A percentile compares a stretch with the other conserved stretches of the same genome.
Evolutionary conservation across 179 eudicot species (phyloP).

Genomic region (Silene coronaria): DNA sequence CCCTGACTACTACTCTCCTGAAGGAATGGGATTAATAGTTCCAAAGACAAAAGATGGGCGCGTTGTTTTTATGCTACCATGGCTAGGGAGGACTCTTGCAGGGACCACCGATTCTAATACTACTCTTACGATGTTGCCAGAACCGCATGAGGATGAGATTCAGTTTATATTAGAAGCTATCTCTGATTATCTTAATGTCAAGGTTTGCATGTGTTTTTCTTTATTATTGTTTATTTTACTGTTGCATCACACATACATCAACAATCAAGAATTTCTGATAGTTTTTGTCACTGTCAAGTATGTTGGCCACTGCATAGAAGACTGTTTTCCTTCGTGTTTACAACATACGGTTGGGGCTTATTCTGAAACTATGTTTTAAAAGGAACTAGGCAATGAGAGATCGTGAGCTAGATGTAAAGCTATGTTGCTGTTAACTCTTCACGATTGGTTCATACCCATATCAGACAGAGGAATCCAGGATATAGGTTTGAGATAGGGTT

Average conservation of each 20-base stretch:
- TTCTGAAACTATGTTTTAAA: not conserved
- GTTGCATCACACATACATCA: too few relatives aligned
- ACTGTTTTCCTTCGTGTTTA: not conserved
- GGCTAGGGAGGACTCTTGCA: constrained; percentile 95
- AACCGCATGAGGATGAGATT: constrained; percentile 98
- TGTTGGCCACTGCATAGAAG: not conserved
- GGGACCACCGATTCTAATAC: constrained; percentile 95
- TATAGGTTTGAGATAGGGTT: not conserved
- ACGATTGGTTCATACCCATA: not conserved
- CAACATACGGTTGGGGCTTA: not conserved
- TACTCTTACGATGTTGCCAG: constrained; percentile 80
- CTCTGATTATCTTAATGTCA: constrained; percentile 83
- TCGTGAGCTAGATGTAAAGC: not conserved
- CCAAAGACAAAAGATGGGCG: constrained; percentile 99
- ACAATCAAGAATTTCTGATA: not conserved
- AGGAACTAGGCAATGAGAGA: not conserved
- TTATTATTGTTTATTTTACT: too few relatives aligned
- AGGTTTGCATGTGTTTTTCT: constrained; percentile 43
- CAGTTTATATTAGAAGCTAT: constrained; percentile 85
- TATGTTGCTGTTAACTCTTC: not conserved
- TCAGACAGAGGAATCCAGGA: not conserved
- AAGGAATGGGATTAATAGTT: constrained; percentile 97
- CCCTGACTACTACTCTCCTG: constrained; percentile 97
- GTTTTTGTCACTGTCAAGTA: not conserved
- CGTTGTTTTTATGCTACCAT: constrained; percentile 95